These are phyloP conservation scores for Boletus subcaerulescens DNA, from an alignment of 768 basidiomycete genomes.

Conservation along the genomic window DNA sequence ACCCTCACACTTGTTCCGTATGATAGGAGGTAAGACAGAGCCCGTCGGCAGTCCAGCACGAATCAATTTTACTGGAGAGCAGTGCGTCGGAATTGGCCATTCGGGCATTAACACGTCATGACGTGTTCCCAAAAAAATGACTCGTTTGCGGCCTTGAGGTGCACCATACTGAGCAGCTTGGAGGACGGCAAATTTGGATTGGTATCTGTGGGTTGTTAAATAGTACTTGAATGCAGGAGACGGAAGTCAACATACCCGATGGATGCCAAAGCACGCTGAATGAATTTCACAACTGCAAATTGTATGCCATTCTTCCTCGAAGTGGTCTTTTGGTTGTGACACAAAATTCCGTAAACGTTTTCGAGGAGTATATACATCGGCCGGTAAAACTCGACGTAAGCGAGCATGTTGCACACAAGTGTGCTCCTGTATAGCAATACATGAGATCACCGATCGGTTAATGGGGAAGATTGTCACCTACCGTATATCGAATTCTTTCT, in stretches of 20 bases:
- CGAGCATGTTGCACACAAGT: conserved; percentile 67
- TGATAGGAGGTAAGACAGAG: conserved; percentile 38
- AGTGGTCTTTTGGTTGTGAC: conserved; percentile 45
- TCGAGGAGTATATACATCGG: conserved; percentile 68
- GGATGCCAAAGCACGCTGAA: conserved; percentile 54
- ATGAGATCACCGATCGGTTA: background rate
- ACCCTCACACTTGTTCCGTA: conserved; percentile 39
- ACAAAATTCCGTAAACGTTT: conserved; percentile 65
- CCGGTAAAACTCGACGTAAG: conserved; percentile 62
- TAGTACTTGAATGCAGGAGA: background rate
- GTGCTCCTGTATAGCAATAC: conserved; percentile 43
- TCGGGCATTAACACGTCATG: conserved; percentile 55
- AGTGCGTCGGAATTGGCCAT: conserved; percentile 64
- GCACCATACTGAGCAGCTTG: conserved; percentile 73
- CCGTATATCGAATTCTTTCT: conserved; percentile 64
- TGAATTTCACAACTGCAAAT: conserved; percentile 64
- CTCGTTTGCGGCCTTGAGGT: conserved; percentile 63
- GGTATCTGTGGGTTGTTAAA: conserved; percentile 41
- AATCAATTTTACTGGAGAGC: conserved; percentile 36
- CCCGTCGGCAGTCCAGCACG: conserved; percentile 45
- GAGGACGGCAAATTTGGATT: conserved; percentile 60
- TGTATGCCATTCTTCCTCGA: conserved; percentile 39
- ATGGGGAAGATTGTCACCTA: conserved; percentile 18
- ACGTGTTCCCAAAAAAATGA: conserved; percentile 68
- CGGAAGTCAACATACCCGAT: conserved; percentile 52